A percentile compares a stretch with the other conserved stretches of the same genome.
These are phyloP conservation scores for Pseudogymnoascus sp. DNA, from an alignment of 2,329 filamentous ascomycete species.

Conservation along the genomic window DNA sequence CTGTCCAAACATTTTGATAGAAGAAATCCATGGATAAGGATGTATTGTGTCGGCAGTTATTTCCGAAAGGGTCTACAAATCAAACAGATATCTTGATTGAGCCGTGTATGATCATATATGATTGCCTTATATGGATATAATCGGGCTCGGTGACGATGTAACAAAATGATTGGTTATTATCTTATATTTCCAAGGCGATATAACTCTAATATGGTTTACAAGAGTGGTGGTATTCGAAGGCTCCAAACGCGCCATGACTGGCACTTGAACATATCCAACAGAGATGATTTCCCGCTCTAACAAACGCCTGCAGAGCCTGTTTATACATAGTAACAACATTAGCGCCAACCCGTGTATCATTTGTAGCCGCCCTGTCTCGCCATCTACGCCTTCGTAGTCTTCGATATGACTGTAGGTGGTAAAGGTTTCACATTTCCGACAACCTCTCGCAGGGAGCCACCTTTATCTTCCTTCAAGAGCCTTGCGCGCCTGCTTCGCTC, in stretches of 20 bases:
- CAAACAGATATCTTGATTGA: neutral
- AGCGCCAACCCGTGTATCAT: neutral
- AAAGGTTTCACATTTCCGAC: neutral
- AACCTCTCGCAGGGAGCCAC: neutral
- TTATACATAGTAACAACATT: constrained; percentile 3
- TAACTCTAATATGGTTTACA: constrained; percentile 4
- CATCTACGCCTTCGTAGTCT: neutral
- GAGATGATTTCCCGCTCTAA: constrained; percentile 1
- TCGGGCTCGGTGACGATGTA: neutral
- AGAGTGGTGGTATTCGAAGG: constrained; percentile 6
- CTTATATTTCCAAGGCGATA: constrained; percentile 2
- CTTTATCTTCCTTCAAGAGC: neutral
- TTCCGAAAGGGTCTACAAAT: neutral
- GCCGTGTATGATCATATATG: neutral
- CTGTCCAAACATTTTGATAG: neutral
- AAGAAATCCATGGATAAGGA: neutral
- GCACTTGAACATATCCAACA: neutral
- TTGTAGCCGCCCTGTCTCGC: neutral
- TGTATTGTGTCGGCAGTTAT: neutral
- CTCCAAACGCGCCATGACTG: neutral
- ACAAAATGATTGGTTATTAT: neutral
- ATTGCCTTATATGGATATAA: neutral
- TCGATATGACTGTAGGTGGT: constrained; percentile 5
- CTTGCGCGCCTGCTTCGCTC: constrained; percentile 22
- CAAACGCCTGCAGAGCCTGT: constrained; percentile 1